Conservation (phyloP, 106 monocot species). For the Acorus gramineus region DNA sequence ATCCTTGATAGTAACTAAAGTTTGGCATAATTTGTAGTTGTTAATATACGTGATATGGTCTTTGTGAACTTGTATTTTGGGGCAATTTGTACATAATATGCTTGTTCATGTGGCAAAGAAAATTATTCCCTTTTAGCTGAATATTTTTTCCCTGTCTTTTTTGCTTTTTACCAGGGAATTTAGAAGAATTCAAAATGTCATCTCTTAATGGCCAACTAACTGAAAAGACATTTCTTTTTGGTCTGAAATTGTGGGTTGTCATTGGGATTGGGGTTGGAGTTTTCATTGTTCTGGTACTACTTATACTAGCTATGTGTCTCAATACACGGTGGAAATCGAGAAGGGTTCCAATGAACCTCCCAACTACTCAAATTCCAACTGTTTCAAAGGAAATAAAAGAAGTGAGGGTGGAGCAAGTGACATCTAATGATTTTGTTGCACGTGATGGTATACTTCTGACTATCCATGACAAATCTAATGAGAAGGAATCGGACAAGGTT, state of each 20-base stretch:
- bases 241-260: slow-evolving; percentile 53
- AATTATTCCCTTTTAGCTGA: not conserved
- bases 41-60: too few relatives aligned
- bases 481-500: slow-evolving; percentile 16
- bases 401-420: slow-evolving; percentile 16
- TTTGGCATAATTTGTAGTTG: too few relatives aligned
- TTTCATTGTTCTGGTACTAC: slow-evolving; percentile 9
- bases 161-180: slow-evolving; percentile 9
- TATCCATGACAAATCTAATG: slow-evolving; percentile 10
- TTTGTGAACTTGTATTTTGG: too few relatives aligned
- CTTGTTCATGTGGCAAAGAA: too few relatives aligned
- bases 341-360: slow-evolving; percentile 3
- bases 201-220: slow-evolving; percentile 31
- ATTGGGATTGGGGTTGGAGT: slow-evolving; percentile 30
- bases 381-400: slow-evolving; percentile 37
- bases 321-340: slow-evolving; percentile 11
- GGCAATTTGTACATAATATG: too few relatives aligned
- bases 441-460: slow-evolving; percentile 13
- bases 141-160: not conserved
- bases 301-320: slow-evolving; percentile 16
- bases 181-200: slow-evolving; percentile 25
- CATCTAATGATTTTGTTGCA: slow-evolving; percentile 14
- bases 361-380: slow-evolving; percentile 20
- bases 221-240: slow-evolving; percentile 34
- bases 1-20: too few relatives aligned